These are phyloP conservation scores for Volvox africanus DNA, from an alignment of 139 green algal genomes.

Conservation along the genomic window DNA sequence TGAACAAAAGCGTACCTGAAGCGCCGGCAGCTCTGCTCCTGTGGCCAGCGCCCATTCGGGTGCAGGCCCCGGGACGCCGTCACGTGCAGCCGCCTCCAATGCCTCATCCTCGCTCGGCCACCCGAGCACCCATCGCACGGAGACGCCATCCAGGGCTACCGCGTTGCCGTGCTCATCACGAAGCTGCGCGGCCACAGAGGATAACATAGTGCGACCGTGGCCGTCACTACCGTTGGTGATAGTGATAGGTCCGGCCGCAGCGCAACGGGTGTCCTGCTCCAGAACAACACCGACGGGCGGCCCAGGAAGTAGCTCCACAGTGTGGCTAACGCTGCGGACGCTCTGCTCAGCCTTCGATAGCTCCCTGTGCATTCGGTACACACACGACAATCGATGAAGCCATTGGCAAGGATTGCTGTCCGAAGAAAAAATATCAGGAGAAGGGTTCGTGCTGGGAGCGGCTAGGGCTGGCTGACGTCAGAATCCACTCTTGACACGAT, in stretches of 20 bases:
- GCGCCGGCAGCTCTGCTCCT: slow-evolving; percentile 1
- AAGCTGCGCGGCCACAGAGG: slow-evolving; percentile 67
- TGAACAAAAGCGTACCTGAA: slow-evolving; percentile 2
- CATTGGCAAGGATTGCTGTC: no score
- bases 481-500: no score
- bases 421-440: no score
- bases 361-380: neutral
- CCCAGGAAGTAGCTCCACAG: slow-evolving; percentile 59
- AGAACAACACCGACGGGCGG: slow-evolving; percentile 49
- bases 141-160: slow-evolving; percentile 44
- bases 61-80: neutral
- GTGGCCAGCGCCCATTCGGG: neutral
- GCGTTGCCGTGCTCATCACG: slow-evolving; percentile 69
- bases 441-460: no score
- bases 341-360: slow-evolving; percentile 41
- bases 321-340: slow-evolving; percentile 62
- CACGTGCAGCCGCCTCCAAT: neutral
- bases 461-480: no score
- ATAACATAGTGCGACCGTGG: slow-evolving; percentile 60
- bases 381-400: no score
- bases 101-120: slow-evolving; percentile 19
- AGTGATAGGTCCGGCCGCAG: neutral
- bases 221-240: slow-evolving; percentile 56
- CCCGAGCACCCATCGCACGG: slow-evolving; percentile 60
- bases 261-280: slow-evolving; percentile 21